Evolutionary conservation across 345 rosid species (phyloP), one percentile per base, ranked within the genome.

Genomic region (Populus davidiana): DNA sequence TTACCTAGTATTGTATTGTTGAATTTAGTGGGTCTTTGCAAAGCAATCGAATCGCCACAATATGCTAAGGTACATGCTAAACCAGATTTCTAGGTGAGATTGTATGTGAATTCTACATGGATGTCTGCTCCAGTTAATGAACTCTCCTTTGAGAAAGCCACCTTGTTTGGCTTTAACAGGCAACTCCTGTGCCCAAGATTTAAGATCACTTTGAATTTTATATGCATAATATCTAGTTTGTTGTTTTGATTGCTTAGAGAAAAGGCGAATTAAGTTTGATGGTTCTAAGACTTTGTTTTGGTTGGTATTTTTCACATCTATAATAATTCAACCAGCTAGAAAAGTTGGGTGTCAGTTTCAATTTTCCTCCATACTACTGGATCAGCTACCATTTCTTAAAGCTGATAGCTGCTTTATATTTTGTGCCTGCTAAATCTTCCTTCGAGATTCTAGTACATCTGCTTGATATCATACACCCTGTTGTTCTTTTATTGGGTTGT

Each of bases 41-140:
- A 12, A 5, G 86, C 87, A 29, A 82, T 70, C 62, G 92, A 91
- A 61, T 84, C 90, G 17, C 93, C 93, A 50, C 82, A 75, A 33
- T 91, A 86, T 82, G 74, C 78, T 68, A 84, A 90, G 43, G 87
- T 88, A 18, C 91, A 88, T 70, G 62, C 49, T 0, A 91, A 90
- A 47, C 87, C 92, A 5, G 91, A 91, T 81, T 91, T 91, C 78
- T 92, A 88, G 75, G 83, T 91, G 84, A 85, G 95, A 14, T 85
- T 75, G 74, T 89, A 91, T 78, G 35, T 70, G 16, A 77, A 80
- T 1, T 85, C 93, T 65, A 83, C 85, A 12, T 91, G 96, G 96
- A 86, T 91, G 85, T 79, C 92, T 43, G 91, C 91, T 20, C 70
- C 78, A 11, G 87, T 77, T 47, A 56, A 80, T 52, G 82, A 85